Evolutionary conservation across 1,284 basidiomycete genomes (phyloP), one percentile per base, ranked within the genome.

Genomic region (Rhodotorula sp.): DNA sequence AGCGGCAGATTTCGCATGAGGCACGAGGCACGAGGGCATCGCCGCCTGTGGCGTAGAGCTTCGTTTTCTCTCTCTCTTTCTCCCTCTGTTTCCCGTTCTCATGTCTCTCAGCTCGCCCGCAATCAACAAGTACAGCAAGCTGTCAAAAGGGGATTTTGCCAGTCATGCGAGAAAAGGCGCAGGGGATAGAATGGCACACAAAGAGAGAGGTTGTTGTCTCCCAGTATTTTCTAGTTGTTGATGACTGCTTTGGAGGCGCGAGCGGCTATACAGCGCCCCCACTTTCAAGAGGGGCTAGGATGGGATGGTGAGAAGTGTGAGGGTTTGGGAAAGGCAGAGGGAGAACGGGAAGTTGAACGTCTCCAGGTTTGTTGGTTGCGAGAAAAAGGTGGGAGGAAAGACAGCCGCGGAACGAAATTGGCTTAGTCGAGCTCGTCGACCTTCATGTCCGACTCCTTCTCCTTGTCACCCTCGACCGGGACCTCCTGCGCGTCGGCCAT

Each of bases 401-500:
- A n/a, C n/a, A n/a, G n/a, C n/a, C n/a, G n/a, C n/a, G n/a, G n/a
- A n/a, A n/a, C n/a, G n/a, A n/a, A n/a, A n/a, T n/a, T n/a, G n/a
- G n/a, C n/a, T 53, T 64, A 72, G 61, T 75, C 73, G 17, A 69
- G 58, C 49, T 71, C 70, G 44, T 75, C 69, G 37, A 75, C 68
- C 56, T 70, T 70, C 64, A 66, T 69, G 57, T 71, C 72, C 48
- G 60, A 85, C 81, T 80, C 83, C 77, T 81, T 80, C 79, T 79
- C 82, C 73, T 80, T 82, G 67, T 82, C 80, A 72, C 82, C 82
- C 57, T 81, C 79, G 64, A 78, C 77, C 67, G 73, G 63, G 15
- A 64, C 74, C 46, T 82, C 80, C 60, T 79, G 77, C 70, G 82
- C 79, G 77, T 84, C 80, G 60, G 80, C 81, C 56, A 82, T 79